Evolutionary conservation across 306 rosid genomes (phyloP), one percentile per base, ranked within the genome.

Genomic region (Inga laurina): DNA sequence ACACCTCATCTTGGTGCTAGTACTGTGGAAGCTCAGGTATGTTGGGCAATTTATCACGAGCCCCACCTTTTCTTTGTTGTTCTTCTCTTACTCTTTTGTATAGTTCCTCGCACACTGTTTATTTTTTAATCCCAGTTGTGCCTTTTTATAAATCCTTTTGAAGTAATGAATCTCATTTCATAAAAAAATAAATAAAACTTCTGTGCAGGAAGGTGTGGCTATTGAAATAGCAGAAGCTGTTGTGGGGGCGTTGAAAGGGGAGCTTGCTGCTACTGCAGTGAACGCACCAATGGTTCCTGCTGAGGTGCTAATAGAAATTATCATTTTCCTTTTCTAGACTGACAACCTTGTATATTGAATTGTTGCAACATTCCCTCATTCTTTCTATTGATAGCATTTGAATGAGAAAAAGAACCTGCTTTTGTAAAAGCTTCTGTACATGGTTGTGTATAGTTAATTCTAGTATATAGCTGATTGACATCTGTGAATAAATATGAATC

Each of bases 271-370:
- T 73, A 94, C 99, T 62, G 99, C 99, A 8, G 99, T 97, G 85
- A 97, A 97, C 87, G 99, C 99, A 70, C 98, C 99, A 10, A 97
- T 97, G 99, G 98, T 94, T 88, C 91, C 99, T 70, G 94, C 99
- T 2, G 99, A 97, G 99, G 99, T 97, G 92, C 70, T 35, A 43
- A 19, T 1, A 21, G 34, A 77, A 77, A 76, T 15, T 27, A 52
- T 62, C 73, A 37, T 15, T 14, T 66, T 39, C 48, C 59, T 39
- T 43, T 39, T 35, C 57, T 37, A 35, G 71, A 32, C 44, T 21
- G 45, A n/a, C 35, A 30, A 46, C 56, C 24, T 41, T 69, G 27
- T 61, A 44, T 13, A 51, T 59, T 22, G 43, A 74, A 51, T 30
- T 66, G 27, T 72, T 83, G 54, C 34, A 22, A 19, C n/a, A 32